A percentile compares a stretch with the other conserved stretches of the same genome.
phyloP scores from a whole-genome alignment of 2,329 filamentous ascomycete species.

The Drechslerella coelobrocha region DNA sequence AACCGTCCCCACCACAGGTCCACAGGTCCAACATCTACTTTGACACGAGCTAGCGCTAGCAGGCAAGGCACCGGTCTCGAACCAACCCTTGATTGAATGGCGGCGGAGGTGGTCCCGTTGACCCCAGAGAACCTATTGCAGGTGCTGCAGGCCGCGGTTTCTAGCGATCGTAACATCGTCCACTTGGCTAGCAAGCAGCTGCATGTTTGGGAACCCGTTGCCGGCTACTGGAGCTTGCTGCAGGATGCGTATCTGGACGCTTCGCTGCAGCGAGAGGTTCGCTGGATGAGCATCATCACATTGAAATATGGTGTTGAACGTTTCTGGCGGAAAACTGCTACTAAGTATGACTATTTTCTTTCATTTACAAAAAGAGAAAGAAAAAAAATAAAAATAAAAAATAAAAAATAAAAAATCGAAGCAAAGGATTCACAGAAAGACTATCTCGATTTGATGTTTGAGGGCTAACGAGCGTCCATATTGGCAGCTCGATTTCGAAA shows the following conservation, averaged over 20 bases:
- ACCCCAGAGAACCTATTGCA: slow-evolving; percentile 62
- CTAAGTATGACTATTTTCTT: slow-evolving; percentile 67
- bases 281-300: slow-evolving; percentile 89
- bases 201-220: slow-evolving; percentile 62
- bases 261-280: slow-evolving; percentile 75
- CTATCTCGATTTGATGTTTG: not conserved
- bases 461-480: not conserved
- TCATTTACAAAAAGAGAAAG: not conserved
- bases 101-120: slow-evolving; percentile 22
- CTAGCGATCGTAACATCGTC: slow-evolving; percentile 61
- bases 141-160: slow-evolving; percentile 62
- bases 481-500: slow-evolving; percentile 65
- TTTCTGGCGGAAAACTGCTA: slow-evolving; percentile 84
- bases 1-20: too few species aligned
- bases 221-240: slow-evolving; percentile 61
- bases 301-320: slow-evolving; percentile 96
- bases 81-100: too few species aligned
- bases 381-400: too few species aligned
- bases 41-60: too few species aligned
- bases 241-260: slow-evolving; percentile 83
- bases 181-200: slow-evolving; percentile 64
- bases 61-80: too few species aligned
- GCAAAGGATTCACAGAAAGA: too few species aligned
- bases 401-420: too few species aligned
- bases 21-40: too few species aligned